Evolutionary conservation across 192 early-diverging fungal species (phyloP), one percentile per base, ranked within the genome.

Genomic region (Obelidium mucronatum): DNA sequence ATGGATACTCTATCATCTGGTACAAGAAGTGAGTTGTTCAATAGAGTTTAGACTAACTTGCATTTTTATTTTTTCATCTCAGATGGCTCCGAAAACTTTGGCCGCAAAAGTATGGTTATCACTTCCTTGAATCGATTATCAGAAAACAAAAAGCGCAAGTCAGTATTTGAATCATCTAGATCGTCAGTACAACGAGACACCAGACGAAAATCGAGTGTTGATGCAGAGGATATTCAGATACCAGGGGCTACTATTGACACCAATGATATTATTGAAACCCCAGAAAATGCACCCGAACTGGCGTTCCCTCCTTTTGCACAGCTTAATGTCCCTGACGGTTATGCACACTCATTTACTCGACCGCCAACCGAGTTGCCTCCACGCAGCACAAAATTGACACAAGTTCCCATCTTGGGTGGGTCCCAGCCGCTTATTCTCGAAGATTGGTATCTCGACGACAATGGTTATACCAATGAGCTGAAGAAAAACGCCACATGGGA

Each of bases 21-120:
- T 48, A 19, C 8, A 48, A 15, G 11, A 6, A 48, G 44, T 48
- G 44, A 15, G 13, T 0, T 59, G 24, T 24, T 59, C 56, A 59
- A 19, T 59, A 13, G 24, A 24, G 8, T 59, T 1, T 22, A 48
- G 44, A 48, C n/a, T n/a, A n/a, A n/a, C n/a, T n/a, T n/a, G n/a
- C n/a, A n/a, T n/a, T n/a, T n/a, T n/a, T n/a, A n/a, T n/a, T n/a
- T 48, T 59, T 59, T 0, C 0, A 59, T 5, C 17, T 1, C 60
- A 37, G 24, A 15, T 30, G 24, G 55, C 19, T 34, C 72, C 1
- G 61, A 62, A 2, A 40, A 35, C 56, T 68, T 53, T 52, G 31
- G 40, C 30, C 56, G 74, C 2, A 54, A 80, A 48, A 71, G 63
- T 19, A 82, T 82, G 80, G 39, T 82, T 11, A 69, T 82, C 52